Evolutionary conservation across 768 basidiomycete species (phyloP).

Genomic region (Kwoniella dendrophila): DNA sequence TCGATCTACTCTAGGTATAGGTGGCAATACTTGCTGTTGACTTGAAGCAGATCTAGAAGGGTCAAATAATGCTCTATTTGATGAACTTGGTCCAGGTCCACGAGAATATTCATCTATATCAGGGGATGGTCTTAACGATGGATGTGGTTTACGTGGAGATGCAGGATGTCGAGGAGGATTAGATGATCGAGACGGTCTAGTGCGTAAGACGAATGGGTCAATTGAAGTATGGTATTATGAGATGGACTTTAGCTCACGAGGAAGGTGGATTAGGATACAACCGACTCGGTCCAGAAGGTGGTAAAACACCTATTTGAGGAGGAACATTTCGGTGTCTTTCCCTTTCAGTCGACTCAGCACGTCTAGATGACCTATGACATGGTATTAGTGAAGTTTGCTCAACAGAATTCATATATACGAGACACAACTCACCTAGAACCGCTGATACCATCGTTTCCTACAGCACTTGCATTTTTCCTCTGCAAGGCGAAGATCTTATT

Average conservation of each 20-base stretch:
- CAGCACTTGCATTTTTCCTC: conserved; percentile 65
- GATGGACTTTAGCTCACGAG: not conserved
- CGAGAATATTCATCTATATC: conserved; percentile 22
- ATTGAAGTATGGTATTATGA: not conserved
- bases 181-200: conserved; percentile 5
- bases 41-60: conserved; percentile 14
- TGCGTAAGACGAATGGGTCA: not conserved
- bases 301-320: conserved; percentile 19
- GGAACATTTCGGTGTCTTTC: not conserved
- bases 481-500: conserved; percentile 70
- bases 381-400: not conserved
- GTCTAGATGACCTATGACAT: not conserved
- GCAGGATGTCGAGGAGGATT: conserved; percentile 10
- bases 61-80: conserved; percentile 65
- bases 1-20: not conserved
- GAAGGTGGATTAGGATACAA: conserved; percentile 3
- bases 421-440: not conserved
- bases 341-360: conserved; percentile 6
- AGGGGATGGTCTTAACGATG: conserved; percentile 11
- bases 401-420: no score
- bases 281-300: conserved; percentile 1
- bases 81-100: conserved; percentile 5
- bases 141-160: conserved; percentile 5
- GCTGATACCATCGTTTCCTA: conserved; percentile 13
- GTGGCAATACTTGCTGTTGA: no score